Base-by-base conservation (phyloP, 345 rosid genomes). In the Arabis hirsuta region DNA sequence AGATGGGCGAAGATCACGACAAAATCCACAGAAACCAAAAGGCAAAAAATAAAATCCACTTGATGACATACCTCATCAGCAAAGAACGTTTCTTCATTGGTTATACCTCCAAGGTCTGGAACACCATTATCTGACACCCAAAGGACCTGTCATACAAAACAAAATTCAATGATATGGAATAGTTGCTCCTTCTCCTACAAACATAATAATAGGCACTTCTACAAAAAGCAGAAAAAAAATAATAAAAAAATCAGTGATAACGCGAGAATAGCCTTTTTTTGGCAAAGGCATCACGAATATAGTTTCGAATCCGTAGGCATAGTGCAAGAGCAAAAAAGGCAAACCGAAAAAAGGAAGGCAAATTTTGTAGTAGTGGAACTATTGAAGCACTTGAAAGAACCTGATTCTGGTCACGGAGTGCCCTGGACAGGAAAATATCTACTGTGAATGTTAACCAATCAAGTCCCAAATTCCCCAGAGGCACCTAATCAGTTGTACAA, bases 351-450 rank as follows among this genome's bases (percentile, higher is more conserved):
- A 13, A 58, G 10, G 13, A 58, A 8, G 34, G 50, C 13, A 43
- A 43, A 51, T 7, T 51, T 8, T 34, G 73, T 16, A 59, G 13
- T 41, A 51, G 45, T 43, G 66, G 58, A 54, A 53, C 65, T 60
- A 63, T 39, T 20, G 55, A 54, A 58, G 14, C 27, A 51, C 36
- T 46, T 47, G 47, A 62, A 38, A 77, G 44, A 79, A 88, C 98
- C 98, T 91, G 96, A 65, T 94, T 92, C 59, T 94, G 97, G 85
- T 85, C 97, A n/a, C 78, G 91, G 79, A 94, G 80, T 69, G 92
- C 91, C 81, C 98, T 89, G 24, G 97, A 91, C 74, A 89, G 82
- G 84, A 94, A 94, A 73, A 89, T 77, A 79, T 91, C 98, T 66
- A 91, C 87, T 3, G 92, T 85, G 69, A 73, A 84, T 79, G 90